Conservation (phyloP, 148 eudicot genomes). For the Persicaria maculosa region DNA sequence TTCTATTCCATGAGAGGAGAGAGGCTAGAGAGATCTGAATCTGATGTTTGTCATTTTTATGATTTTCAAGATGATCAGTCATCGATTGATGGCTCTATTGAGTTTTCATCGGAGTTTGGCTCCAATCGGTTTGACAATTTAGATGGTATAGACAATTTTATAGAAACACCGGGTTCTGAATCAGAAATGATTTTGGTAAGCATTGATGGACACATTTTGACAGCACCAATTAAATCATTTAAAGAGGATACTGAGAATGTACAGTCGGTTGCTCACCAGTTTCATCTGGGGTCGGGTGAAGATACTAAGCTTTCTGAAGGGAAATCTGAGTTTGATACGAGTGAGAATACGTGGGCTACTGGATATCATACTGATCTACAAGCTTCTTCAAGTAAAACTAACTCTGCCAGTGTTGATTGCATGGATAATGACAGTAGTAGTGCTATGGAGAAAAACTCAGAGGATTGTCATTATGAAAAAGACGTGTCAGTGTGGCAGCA, state of each 20-base stretch:
- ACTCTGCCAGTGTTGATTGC: conserved; percentile 15
- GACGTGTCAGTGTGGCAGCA: neutral
- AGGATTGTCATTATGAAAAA: conserved; percentile 19
- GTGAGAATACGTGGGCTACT: conserved; percentile 46
- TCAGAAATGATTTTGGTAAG: conserved; percentile 94
- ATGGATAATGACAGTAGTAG: conserved; percentile 15
- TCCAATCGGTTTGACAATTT: conserved; percentile 58
- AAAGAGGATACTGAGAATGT: conserved; percentile 49
- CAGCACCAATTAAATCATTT: conserved; percentile 71
- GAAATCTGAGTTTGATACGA: conserved; percentile 28
- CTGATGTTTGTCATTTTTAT: conserved; percentile 71
- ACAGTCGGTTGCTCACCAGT: conserved; percentile 64
- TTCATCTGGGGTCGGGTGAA: conserved; percentile 77
- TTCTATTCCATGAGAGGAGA: conserved; percentile 32
- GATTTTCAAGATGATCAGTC: conserved; percentile 85
- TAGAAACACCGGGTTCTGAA: conserved; percentile 48
- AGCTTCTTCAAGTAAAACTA: conserved; percentile 26
- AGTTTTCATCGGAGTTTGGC: conserved; percentile 64
- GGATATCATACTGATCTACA: conserved; percentile 37
- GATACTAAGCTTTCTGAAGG: conserved; percentile 46
- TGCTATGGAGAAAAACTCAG: conserved; percentile 12
- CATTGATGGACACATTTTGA: conserved; percentile 87
- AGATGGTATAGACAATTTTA: conserved; percentile 45
- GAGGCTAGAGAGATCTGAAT: conserved; percentile 54
- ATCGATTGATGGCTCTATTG: conserved; percentile 55